A percentile compares a stretch with the other conserved stretches of the same genome.
phyloP scores from a whole-genome alignment of 129 eudicot genomes.

The Calendula officinalis region DNA sequence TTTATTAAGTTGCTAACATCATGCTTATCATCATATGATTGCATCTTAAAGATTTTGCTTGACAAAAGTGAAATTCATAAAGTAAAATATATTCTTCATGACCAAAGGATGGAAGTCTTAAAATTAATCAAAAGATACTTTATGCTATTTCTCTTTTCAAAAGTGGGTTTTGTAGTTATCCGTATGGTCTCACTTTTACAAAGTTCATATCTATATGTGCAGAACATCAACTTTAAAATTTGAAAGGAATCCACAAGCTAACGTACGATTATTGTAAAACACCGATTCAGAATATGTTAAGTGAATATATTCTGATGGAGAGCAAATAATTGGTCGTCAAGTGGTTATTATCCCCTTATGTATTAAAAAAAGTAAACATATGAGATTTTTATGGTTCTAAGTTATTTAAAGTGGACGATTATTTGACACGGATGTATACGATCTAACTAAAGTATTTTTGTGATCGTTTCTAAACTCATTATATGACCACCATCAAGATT shows the following conservation, averaged over 20 bases:
- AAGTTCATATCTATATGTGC: neutral
- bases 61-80: conserved; percentile 7
- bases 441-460: no score
- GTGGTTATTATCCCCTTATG: neutral
- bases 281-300: conserved; percentile 4
- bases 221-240: conserved; percentile 2
- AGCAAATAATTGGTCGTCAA: neutral
- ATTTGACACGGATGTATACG: no score
- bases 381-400: no score
- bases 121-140: conserved; percentile 6
- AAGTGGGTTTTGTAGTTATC: conserved; percentile 26
- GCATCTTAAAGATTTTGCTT: conserved; percentile 11
- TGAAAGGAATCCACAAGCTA: conserved; percentile 20
- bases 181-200: conserved; percentile 2
- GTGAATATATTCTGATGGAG: conserved; percentile 17
- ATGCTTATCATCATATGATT: conserved; percentile 27
- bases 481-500: no score
- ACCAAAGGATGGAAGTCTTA: conserved; percentile 5
- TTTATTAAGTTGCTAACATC: conserved; percentile 8
- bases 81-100: conserved; percentile 5
- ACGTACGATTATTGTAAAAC: neutral
- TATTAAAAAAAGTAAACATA: neutral
- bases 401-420: no score
- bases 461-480: no score
- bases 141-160: conserved; percentile 3